phyloP scores from a whole-genome alignment of 2,329 filamentous ascomycete genomes.

The Apiospora arundinis region DNA sequence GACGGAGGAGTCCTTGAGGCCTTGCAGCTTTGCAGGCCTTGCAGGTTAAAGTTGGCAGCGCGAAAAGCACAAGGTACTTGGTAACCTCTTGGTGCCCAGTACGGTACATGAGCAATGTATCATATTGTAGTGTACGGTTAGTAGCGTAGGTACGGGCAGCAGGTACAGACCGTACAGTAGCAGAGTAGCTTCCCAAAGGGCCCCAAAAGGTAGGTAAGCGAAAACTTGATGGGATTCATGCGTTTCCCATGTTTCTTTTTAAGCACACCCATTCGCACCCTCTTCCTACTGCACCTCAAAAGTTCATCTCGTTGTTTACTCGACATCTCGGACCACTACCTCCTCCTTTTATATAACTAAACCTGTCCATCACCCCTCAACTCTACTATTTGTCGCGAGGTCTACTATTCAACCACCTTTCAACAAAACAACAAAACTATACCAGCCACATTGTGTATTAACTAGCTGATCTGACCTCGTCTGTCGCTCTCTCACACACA shows the following conservation, averaged over 20 bases:
- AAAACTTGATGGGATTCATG: conserved; percentile 30
- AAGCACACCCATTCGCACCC: conserved; percentile 20
- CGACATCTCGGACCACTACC: not conserved
- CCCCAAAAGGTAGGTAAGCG: conserved; percentile 23
- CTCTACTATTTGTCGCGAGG: not conserved
- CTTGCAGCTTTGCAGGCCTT: not conserved
- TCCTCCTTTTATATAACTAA: conserved; percentile 6
- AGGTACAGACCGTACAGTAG: not conserved
- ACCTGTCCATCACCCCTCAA: not conserved
- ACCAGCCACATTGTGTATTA: not conserved
- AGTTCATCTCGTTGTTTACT: conserved; percentile 14
- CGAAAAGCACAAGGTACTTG: not conserved
- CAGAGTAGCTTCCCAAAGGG: not conserved
- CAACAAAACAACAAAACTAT: not conserved
- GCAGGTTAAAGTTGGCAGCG: not conserved
- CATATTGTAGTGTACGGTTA: not conserved
- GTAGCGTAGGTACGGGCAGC: not conserved
- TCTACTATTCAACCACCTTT: not conserved
- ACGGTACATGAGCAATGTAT: not conserved
- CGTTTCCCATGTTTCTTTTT: conserved; percentile 28
- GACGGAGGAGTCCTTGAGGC: conserved; percentile 1
- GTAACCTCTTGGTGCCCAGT: not conserved
- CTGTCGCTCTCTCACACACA: not conserved
- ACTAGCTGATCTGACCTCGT: not conserved
- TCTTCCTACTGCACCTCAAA: conserved; percentile 13